Base-by-base conservation (phyloP, 2,329 filamentous ascomycete genomes). In the Calonectria honghensis region DNA sequence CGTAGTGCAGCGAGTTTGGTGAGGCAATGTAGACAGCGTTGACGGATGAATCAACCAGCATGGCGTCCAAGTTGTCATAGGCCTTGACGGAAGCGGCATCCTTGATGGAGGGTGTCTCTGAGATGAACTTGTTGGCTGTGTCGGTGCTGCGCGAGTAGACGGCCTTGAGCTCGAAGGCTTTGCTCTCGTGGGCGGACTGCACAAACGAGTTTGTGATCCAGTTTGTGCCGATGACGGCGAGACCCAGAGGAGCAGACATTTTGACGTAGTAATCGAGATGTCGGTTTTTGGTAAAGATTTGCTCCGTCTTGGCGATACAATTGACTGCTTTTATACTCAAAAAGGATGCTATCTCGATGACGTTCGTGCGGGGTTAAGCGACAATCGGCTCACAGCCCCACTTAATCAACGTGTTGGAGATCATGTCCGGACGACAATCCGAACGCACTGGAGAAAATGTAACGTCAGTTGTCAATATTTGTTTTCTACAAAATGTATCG, bases 191-290 rank as follows among this genome's bases (percentile, higher is more conserved):
- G 31, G 54, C 68, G 32, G 77, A 78, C 9, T 78, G 77, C 1
- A 77, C 73, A n/a, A 78, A 78, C 0, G 77, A 78, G 20, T 72
- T 76, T 18, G 77, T 78, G 24, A 78, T 78, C 77, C 77, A 78
- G 52, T 78, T 78, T 10, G 77, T 78, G 18, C 77, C 77, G 18
- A 78, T 50, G 13, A 78, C 68, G 61, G 77, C 77, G 29, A 78
- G 77, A 0, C 77, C 73, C 16, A 78, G 41, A n/a, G 75, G 68
- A n/a, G 39, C 3, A n/a, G 77, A 52, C 77, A 78, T 78, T 48
- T 48, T 24, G 10, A 13, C 20, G 45, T 24, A 5, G 45, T 11
- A 48, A 5, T 24, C 11, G n/a, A 24, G 45, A n/a, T 48, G 45
- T 48, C 20, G 45, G n/a, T 48, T 11, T 11, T 48, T 48, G 45